These are phyloP conservation scores for Neofusicoccum kwambonambiense DNA, from an alignment of 2,329 filamentous ascomycete genomes.

Conservation along the genomic window DNA sequence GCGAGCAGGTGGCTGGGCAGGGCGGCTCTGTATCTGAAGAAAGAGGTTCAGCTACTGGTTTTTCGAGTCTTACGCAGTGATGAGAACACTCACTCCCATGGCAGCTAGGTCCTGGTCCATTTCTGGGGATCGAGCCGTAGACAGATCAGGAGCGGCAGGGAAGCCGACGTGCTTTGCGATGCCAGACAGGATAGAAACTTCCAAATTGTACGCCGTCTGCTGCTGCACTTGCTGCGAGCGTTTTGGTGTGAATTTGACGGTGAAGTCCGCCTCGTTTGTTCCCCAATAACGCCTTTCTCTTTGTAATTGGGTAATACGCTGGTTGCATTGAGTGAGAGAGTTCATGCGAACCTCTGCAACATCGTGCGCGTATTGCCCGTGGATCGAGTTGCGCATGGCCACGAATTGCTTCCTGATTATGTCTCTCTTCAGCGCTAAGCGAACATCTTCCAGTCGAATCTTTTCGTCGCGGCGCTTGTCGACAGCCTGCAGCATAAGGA, in stretches of 20 bases:
- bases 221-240: constrained; percentile 76
- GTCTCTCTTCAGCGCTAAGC: constrained; percentile 71
- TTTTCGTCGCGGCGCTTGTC: constrained; percentile 80
- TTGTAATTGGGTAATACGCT: constrained; percentile 91
- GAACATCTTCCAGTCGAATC: constrained; percentile 69
- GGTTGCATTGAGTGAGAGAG: constrained; percentile 75
- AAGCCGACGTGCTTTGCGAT: constrained; percentile 95
- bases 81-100: constrained; percentile 70
- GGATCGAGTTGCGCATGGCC: constrained; percentile 16
- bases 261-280: constrained; percentile 77
- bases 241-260: constrained; percentile 75
- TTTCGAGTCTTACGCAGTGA: background rate
- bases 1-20: background rate
- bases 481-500: constrained; percentile 85
- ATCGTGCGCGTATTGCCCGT: constrained; percentile 15
- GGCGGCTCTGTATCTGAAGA: background rate
- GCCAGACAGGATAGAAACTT: constrained; percentile 87
- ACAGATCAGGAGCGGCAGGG: constrained; percentile 86
- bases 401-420: constrained; percentile 49
- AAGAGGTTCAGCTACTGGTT: constrained; percentile 1
- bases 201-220: constrained; percentile 88
- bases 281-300: constrained; percentile 78
- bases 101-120: constrained; percentile 83
- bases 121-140: constrained; percentile 68
- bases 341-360: constrained; percentile 80